A percentile compares a stretch with the other conserved stretches of the same genome.
Conservation (phyloP, 306 rosid species). For the Morella rubra region DNA sequence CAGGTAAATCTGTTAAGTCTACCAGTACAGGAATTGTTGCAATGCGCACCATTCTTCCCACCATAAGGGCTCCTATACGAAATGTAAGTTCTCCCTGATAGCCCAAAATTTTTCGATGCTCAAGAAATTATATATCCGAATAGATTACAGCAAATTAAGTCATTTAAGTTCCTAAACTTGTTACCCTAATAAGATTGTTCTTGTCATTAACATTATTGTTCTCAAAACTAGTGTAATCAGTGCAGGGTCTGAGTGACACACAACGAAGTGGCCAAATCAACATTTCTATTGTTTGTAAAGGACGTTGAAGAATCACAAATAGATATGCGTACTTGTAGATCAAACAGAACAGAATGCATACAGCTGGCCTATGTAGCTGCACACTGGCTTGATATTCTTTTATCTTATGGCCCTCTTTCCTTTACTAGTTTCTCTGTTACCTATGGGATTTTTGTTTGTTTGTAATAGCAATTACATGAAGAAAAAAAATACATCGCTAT, state of each 20-base stretch:
- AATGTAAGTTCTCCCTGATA: constrained; percentile 45
- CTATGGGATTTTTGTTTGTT: neutral
- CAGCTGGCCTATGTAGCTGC: constrained; percentile 11
- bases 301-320: constrained; percentile 36
- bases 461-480: constrained; percentile 2
- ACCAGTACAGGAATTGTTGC: constrained; percentile 40
- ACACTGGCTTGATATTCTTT: constrained; percentile 8
- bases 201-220: neutral
- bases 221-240: neutral
- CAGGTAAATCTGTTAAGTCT: constrained; percentile 55
- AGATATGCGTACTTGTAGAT: neutral
- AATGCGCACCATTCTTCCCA: constrained; percentile 29
- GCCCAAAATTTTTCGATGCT: neutral
- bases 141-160: constrained; percentile 4
- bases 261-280: constrained; percentile 27
- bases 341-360: constrained; percentile 10
- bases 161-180: constrained; percentile 3
- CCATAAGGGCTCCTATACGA: constrained; percentile 31
- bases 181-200: neutral
- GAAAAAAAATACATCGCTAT: neutral
- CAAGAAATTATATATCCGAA: neutral
- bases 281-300: constrained; percentile 35
- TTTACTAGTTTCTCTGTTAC: neutral
- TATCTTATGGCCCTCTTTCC: constrained; percentile 6
- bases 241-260: constrained; percentile 38